A percentile compares a stretch with the other conserved stretches of the same genome.
Evolutionary conservation across 768 basidiomycete species (phyloP).

Genomic region (Baorangia bicolor): DNA sequence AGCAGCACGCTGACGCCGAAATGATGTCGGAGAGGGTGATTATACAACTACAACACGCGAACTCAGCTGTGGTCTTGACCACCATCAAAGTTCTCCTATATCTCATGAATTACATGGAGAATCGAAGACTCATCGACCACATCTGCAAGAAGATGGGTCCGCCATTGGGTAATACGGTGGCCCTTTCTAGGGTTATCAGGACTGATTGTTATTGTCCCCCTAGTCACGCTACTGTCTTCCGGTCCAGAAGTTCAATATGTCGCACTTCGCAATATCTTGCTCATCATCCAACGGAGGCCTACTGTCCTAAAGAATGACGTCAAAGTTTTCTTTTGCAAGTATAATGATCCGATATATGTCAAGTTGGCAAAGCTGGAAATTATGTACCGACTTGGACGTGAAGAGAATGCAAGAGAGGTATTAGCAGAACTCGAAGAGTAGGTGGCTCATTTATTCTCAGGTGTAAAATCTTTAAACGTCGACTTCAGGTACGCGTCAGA

Average conservation of each 20-base stretch:
- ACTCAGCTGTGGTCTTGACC: conserved; percentile 98
- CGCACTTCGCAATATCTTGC: conserved; percentile 90
- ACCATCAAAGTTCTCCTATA: conserved; percentile 94
- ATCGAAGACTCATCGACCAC: conserved; percentile 77
- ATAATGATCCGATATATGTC: conserved; percentile 99
- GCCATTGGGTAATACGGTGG: conserved; percentile 66
- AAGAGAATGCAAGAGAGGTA: conserved; percentile 91
- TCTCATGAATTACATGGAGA: conserved; percentile 99
- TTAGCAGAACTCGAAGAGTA: conserved; percentile 94
- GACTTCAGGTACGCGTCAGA: conserved; percentile 89
- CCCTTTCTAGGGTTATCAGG: neutral
- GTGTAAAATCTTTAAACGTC: neutral
- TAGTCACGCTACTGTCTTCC: conserved; percentile 93
- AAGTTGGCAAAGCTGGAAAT: conserved; percentile 98
- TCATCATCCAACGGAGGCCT: conserved; percentile 95
- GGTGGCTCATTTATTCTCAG: conserved; percentile 20
- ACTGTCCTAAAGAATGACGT: conserved; percentile 94
- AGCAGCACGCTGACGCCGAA: conserved; percentile 84
- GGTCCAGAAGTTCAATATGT: conserved; percentile 99
- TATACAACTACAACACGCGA: conserved; percentile 94
- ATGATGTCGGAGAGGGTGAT: conserved; percentile 94
- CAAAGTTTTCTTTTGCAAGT: conserved; percentile 99
- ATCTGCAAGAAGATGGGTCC: conserved; percentile 99
- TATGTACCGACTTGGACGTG: conserved; percentile 96
- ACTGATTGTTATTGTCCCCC: neutral